Percentiles rank a stretch among this genome's conserved stretches.
phyloP scores from a whole-genome alignment of 2,329 filamentous ascomycete genomes.

The Pyrenochaeta sp. region DNA sequence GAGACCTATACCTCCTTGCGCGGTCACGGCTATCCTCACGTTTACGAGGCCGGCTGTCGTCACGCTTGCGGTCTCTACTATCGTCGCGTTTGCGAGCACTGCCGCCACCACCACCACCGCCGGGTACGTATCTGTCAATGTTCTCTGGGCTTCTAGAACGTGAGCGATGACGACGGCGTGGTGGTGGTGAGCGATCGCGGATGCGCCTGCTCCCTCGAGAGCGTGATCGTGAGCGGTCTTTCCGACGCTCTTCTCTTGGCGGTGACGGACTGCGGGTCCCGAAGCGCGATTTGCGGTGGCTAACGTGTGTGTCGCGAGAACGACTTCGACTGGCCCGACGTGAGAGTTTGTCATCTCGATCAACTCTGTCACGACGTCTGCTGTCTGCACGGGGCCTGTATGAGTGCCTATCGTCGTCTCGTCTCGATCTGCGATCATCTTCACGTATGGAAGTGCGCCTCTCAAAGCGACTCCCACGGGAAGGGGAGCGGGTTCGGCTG shows the following conservation, averaged over 20 bases:
- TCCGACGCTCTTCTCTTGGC: slow-evolving; percentile 30
- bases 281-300: slow-evolving; percentile 39
- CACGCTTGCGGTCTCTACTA: slow-evolving; percentile 51
- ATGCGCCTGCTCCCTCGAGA: slow-evolving; percentile 27
- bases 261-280: slow-evolving; percentile 38
- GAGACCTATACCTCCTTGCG: slow-evolving; percentile 49
- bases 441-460: slow-evolving; percentile 33
- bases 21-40: slow-evolving; percentile 53
- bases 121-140: slow-evolving; percentile 50
- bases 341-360: slow-evolving; percentile 36
- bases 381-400: slow-evolving; percentile 37
- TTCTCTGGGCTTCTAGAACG: slow-evolving; percentile 46
- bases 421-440: slow-evolving; percentile 34
- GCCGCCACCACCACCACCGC: slow-evolving; percentile 19
- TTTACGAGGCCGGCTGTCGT: slow-evolving; percentile 22
- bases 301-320: slow-evolving; percentile 40
- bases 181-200: slow-evolving; percentile 25
- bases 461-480: slow-evolving; percentile 44
- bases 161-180: slow-evolving; percentile 30
- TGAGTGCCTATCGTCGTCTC: slow-evolving; percentile 38
- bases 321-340: slow-evolving; percentile 42
- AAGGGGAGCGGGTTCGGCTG: slow-evolving; percentile 41
- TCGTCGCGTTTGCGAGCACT: slow-evolving; percentile 41
- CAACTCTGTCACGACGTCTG: slow-evolving; percentile 30
- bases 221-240: slow-evolving; percentile 34